Conservation (phyloP, 2,329 filamentous ascomycete genomes). For the Macrophomina phaseolina region DNA sequence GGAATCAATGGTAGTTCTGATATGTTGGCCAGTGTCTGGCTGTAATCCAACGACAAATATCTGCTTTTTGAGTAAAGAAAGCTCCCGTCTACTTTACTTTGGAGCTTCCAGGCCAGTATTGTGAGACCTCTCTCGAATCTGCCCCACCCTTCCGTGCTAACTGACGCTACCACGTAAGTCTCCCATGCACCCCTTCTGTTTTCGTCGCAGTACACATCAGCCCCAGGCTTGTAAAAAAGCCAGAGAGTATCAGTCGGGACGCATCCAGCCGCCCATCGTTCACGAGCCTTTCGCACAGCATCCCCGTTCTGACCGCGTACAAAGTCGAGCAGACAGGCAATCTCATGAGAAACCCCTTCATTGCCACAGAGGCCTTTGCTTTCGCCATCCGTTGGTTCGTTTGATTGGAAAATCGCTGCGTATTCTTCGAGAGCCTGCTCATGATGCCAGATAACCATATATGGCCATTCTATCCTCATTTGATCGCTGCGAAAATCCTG, state of each 20-base stretch:
- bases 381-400: not conserved
- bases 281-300: constrained; percentile 27
- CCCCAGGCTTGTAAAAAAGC: constrained; percentile 30
- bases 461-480: constrained; percentile 17
- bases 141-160: constrained; percentile 20
- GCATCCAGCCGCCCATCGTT: constrained; percentile 16
- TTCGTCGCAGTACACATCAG: constrained; percentile 28
- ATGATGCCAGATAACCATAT: constrained; percentile 22
- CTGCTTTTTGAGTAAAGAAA: too few relatives aligned
- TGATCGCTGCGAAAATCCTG: constrained; percentile 6
- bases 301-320: constrained; percentile 27
- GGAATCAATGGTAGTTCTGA: too few relatives aligned
- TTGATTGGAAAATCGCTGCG: not conserved
- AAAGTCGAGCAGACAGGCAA: constrained; percentile 30
- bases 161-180: constrained; percentile 27
- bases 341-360: constrained; percentile 29
- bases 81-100: constrained; percentile 16
- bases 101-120: constrained; percentile 29
- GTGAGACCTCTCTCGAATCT: constrained; percentile 12
- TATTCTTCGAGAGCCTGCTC: constrained; percentile 26
- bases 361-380: constrained; percentile 15
- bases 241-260: constrained; percentile 29
- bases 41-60: too few relatives aligned
- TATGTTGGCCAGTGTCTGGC: too few relatives aligned
- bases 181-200: constrained; percentile 20